phyloP scores from a whole-genome alignment of 2,329 filamentous ascomycete genomes.

The Juglanconis sp. region DNA sequence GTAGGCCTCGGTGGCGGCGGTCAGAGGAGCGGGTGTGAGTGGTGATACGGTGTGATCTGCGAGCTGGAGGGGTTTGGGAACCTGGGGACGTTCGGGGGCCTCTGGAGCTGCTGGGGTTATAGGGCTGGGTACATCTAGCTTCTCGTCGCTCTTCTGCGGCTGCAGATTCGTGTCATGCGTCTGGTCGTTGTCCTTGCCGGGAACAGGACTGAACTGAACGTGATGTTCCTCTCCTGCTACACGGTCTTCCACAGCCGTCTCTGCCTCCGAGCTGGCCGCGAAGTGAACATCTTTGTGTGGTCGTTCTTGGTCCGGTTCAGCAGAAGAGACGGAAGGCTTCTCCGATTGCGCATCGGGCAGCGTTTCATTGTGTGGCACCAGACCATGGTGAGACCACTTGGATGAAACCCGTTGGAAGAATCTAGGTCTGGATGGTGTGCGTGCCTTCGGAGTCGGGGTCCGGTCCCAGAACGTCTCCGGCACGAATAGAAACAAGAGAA shows the following conservation, averaged over 20 bases:
- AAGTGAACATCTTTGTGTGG: constrained; percentile 24
- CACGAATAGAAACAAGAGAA: constrained; percentile 82
- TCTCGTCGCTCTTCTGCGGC: not conserved
- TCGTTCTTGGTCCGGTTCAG: not conserved
- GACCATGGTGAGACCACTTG: constrained; percentile 23
- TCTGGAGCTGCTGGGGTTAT: not conserved
- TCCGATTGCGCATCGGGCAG: not conserved
- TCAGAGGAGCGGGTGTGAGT: not conserved
- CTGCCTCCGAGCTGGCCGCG: not conserved
- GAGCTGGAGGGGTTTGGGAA: not conserved
- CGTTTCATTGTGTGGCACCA: not conserved
- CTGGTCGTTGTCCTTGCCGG: constrained; percentile 11
- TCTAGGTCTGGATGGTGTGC: constrained; percentile 30
- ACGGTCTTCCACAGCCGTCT: not conserved
- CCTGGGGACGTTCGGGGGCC: not conserved
- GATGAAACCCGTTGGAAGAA: constrained; percentile 49
- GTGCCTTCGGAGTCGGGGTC: constrained; percentile 52
- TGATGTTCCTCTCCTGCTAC: constrained; percentile 34
- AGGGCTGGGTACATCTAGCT: not conserved
- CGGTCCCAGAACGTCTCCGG: constrained; percentile 97
- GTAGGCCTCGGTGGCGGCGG: constrained; percentile 1
- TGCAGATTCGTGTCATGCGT: not conserved
- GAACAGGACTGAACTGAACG: constrained; percentile 53
- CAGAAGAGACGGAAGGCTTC: not conserved
- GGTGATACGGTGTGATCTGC: not conserved